Percentiles rank a stretch among this genome's conserved stretches.
phyloP scores from a whole-genome alignment of 805 yeast genomes.

The Candida rishiriensis region DNA sequence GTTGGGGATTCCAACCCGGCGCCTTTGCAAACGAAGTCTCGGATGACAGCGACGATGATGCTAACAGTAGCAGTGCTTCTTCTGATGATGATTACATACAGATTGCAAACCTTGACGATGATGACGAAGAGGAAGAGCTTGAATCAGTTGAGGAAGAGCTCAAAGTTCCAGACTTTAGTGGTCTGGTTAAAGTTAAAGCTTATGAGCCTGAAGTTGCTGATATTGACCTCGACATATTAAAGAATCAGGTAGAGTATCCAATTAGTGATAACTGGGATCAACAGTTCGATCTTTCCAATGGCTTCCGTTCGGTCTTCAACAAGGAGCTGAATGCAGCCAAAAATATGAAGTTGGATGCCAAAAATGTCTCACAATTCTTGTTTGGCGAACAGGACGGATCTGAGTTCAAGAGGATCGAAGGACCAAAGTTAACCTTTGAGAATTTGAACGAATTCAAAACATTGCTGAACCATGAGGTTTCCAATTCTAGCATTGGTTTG shows the following conservation, averaged over 20 bases:
- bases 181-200: conserved; percentile 55
- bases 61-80: neutral
- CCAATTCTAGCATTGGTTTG: neutral
- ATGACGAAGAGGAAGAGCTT: neutral
- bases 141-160: neutral
- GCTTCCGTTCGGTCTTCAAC: conserved; percentile 36
- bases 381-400: conserved; percentile 15
- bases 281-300: conserved; percentile 53
- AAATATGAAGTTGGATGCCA: conserved; percentile 13
- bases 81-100: conserved; percentile 4
- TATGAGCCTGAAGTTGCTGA: conserved; percentile 62
- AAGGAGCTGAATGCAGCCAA: conserved; percentile 11
- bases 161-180: conserved; percentile 21
- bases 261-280: conserved; percentile 59
- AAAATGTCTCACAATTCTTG: conserved; percentile 17
- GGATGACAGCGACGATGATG: neutral
- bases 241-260: conserved; percentile 40
- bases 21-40: conserved; percentile 3
- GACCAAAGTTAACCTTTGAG: conserved; percentile 4
- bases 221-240: conserved; percentile 40
- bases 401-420: conserved; percentile 7
- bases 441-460: conserved; percentile 5
- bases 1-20: conserved; percentile 20
- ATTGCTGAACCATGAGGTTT: conserved; percentile 14
- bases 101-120: neutral